Evolutionary conservation across 1,284 basidiomycete genomes (phyloP), one percentile per base, ranked within the genome.

Genomic region (Trametes sp.): DNA sequence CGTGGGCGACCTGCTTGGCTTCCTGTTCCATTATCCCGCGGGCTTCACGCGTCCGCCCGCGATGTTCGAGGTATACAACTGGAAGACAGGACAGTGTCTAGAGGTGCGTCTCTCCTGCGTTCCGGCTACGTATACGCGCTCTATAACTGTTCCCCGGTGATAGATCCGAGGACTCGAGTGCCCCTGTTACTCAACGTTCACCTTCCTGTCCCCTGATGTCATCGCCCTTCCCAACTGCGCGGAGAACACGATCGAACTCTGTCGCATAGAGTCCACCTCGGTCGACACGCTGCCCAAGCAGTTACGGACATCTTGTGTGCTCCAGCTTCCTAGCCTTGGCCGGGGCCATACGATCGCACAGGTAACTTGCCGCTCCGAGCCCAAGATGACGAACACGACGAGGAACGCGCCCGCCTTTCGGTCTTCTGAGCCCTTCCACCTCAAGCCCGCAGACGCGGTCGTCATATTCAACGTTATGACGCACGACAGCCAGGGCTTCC

Each of bases 51-150:
- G 36, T 2, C 66, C 63, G 51, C 68, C 45, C 56, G 70, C 24
- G 36, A 67, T 66, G 24, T 73, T 84, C 5, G 78, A 76, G 42
- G 70, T 82, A 0, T 81, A 76, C 53, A 72, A 83, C 29, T 83
- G 82, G 82, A 77, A 76, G 64, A 77, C 74, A 0, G 81, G 77
- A 0, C 70, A 69, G 14, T 61, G 76, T 14, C 76, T 77, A 63
- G 66, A 77, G 66, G 81, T 81, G 51, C 36, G 76, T 66, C 23
- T 28, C 1, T 8, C 11, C 35, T n/a, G 5, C 23, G 11, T n/a
- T n/a, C n/a, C n/a, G n/a, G n/a, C n/a, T n/a, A n/a, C n/a, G n/a
- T n/a, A n/a, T n/a, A n/a, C 11, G 14, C 23, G 36, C 14, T 11
- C 23, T 28, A 26, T 28, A 31, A 21, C 11, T 13, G 21, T 33